Evolutionary conservation across 2,329 filamentous ascomycete species (phyloP), one percentile per base, ranked within the genome.

Genomic region (Sordariomycetes sp.): DNA sequence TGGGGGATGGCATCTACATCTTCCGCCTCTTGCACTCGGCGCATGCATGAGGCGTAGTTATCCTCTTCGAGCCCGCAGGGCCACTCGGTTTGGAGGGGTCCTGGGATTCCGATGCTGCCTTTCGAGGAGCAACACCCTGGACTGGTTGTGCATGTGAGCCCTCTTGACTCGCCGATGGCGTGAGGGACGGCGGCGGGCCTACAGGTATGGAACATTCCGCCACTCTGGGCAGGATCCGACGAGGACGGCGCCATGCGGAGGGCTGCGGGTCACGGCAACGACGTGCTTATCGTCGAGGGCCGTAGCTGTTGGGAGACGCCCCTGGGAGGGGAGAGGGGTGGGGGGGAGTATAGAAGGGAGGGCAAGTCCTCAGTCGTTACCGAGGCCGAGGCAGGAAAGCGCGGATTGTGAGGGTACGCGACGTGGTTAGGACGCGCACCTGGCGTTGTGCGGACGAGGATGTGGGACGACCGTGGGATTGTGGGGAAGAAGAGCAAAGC

Each of bases 1-100:
- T 7, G 42, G 17, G 28, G 10, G 39, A 36, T 42, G 39, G 17
- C 12, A 56, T 72, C 64, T 67, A 76, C 74, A 92, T 92, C 70
- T 92, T 94, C 60, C 88, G 80, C 62, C 88, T 79, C 66, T 90
- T 85, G 72, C 88, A 90, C 64, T 88, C 86, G 53, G 86, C 84
- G 67, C 86, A 90, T 42, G 86, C 86, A 65, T 86, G 77, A 28
- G 76, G 75, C 59, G 77, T 80, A 39, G 77, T 80, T 63, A 79
- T 77, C 62, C 78, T 73, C 67, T 79, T 77, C 53, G 71, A 68
- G 10, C 69, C 66, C 24, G 64, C 63, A 10, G 64, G 65, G 39
- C 69, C 69, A 57, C 67, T 72, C 28, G 73, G 62, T 60, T 75
- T 77, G 58, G 68, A 22, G 4, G 32, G 3, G 20, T 69, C 68